Evolutionary conservation across 2,329 filamentous ascomycete genomes (phyloP).

Genomic region (Neofusicoccum umdonicola): DNA sequence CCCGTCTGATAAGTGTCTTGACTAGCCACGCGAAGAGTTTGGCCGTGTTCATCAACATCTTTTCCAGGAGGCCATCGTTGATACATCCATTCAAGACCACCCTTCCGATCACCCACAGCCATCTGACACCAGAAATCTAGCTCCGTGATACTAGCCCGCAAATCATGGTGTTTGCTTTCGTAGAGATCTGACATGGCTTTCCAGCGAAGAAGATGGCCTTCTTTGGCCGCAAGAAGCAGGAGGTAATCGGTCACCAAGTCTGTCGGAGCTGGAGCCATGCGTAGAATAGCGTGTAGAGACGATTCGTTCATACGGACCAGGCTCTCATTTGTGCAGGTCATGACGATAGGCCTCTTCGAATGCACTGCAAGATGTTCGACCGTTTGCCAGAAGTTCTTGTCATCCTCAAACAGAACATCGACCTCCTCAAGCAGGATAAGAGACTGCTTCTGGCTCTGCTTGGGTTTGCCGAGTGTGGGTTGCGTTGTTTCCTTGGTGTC

Average conservation of each 20-base stretch:
- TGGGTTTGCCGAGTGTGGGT: conserved; percentile 35
- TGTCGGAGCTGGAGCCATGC: conserved; percentile 65
- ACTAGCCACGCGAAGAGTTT: conserved; percentile 75
- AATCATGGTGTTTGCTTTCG: conserved; percentile 64
- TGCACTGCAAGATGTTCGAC: conserved; percentile 73
- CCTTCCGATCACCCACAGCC: conserved; percentile 82
- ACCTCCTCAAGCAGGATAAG: conserved; percentile 92
- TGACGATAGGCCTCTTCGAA: conserved; percentile 87
- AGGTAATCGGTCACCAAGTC: conserved; percentile 76
- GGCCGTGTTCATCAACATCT: conserved; percentile 65
- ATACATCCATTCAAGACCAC: conserved; percentile 87
- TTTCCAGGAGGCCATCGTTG: conserved; percentile 71
- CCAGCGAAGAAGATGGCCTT: conserved; percentile 77
- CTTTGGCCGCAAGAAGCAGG: conserved; percentile 77
- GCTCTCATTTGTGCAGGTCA: conserved; percentile 93
- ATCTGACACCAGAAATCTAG: conserved; percentile 98
- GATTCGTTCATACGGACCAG: conserved; percentile 72
- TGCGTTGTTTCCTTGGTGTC: conserved; percentile 19
- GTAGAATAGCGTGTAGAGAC: conserved; percentile 81
- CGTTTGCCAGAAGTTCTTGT: conserved; percentile 90
- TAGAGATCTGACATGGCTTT: conserved; percentile 69
- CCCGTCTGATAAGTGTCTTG: conserved; percentile 71
- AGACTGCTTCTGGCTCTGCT: conserved; percentile 74
- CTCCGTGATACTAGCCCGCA: conserved; percentile 78
- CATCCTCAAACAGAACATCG: conserved; percentile 90